phyloP scores from a whole-genome alignment of 2,329 filamentous ascomycete species.

The Scolecobasidium constrictum region DNA sequence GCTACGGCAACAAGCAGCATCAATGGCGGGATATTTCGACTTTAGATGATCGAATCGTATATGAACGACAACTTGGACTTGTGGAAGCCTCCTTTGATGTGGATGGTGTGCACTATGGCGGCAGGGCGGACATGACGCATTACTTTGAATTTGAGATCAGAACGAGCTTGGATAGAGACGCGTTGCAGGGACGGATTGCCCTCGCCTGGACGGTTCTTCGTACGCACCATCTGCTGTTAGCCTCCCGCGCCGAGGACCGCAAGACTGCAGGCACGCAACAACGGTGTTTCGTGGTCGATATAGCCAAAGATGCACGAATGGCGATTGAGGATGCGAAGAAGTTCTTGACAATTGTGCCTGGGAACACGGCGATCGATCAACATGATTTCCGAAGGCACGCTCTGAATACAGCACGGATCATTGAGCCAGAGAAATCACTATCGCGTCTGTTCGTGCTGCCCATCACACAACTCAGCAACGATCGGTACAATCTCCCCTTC shows the following conservation, averaged over 20 bases:
- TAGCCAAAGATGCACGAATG: slow-evolving; percentile 18
- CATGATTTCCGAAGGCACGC: slow-evolving; percentile 30
- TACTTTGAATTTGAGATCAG: slow-evolving; percentile 25
- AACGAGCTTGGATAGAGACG: slow-evolving; percentile 19
- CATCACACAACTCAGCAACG: slow-evolving; percentile 13
- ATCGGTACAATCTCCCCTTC: slow-evolving; percentile 22
- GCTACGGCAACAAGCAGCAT: slow-evolving; percentile 28
- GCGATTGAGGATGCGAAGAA: slow-evolving; percentile 20
- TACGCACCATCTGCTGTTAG: slow-evolving; percentile 27
- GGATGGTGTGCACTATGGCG: slow-evolving; percentile 32
- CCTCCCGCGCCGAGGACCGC: slow-evolving; percentile 14
- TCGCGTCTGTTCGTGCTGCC: slow-evolving; percentile 31
- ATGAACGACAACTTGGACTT: slow-evolving; percentile 29
- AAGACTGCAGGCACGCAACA: slow-evolving; percentile 10
- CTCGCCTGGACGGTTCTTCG: slow-evolving; percentile 30
- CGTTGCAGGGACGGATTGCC: slow-evolving; percentile 24
- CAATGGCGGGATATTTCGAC: slow-evolving; percentile 20
- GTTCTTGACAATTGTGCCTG: slow-evolving; percentile 24
- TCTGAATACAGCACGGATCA: slow-evolving; percentile 28
- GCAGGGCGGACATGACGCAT: slow-evolving; percentile 33
- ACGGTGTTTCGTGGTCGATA: slow-evolving; percentile 22
- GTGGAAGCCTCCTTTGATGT: slow-evolving; percentile 34
- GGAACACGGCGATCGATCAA: slow-evolving; percentile 22
- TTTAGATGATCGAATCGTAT: slow-evolving; percentile 15
- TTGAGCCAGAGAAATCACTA: slow-evolving; percentile 25